These are phyloP conservation scores for Azolla pinnata DNA, from an alignment of 75 land plant genomes.

Conservation along the genomic window DNA sequence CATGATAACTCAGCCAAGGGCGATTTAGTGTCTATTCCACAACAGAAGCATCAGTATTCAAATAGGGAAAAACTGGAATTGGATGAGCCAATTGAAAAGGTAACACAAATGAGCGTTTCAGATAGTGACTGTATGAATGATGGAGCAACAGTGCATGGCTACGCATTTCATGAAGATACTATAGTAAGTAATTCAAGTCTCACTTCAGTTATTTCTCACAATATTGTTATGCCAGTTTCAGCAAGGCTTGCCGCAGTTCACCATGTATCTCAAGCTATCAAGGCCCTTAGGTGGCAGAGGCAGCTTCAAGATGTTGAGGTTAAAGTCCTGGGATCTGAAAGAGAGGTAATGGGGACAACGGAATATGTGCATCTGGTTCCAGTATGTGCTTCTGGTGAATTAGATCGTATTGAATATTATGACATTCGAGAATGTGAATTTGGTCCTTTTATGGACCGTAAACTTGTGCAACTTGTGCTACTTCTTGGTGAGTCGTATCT, in stretches of 20 bases:
- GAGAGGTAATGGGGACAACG: slow-evolving; percentile 11
- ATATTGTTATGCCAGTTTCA: slow-evolving; percentile 64
- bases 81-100: neutral
- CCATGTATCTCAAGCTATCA: slow-evolving; percentile 96
- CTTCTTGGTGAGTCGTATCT: slow-evolving; percentile 95
- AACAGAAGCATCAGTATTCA: no score
- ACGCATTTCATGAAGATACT: neutral
- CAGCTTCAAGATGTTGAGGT: slow-evolving; percentile 64
- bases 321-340: slow-evolving; percentile 13
- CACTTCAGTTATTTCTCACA: slow-evolving; percentile 21
- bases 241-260: slow-evolving; percentile 88
- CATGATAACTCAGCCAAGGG: neutral
- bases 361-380: slow-evolving; percentile 27
- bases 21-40: neutral
- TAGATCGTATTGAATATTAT: slow-evolving; percentile 89
- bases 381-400: slow-evolving; percentile 82
- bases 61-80: neutral
- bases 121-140: neutral
- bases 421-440: slow-evolving; percentile 82
- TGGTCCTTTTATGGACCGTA: slow-evolving; percentile 63
- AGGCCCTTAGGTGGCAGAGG: slow-evolving; percentile 80
- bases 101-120: neutral
- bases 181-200: neutral
- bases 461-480: slow-evolving; percentile 82
- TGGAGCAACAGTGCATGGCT: neutral